Base-by-base conservation (phyloP, 73 alveolate genomes). In the Paramecium octaurelia region DNA sequence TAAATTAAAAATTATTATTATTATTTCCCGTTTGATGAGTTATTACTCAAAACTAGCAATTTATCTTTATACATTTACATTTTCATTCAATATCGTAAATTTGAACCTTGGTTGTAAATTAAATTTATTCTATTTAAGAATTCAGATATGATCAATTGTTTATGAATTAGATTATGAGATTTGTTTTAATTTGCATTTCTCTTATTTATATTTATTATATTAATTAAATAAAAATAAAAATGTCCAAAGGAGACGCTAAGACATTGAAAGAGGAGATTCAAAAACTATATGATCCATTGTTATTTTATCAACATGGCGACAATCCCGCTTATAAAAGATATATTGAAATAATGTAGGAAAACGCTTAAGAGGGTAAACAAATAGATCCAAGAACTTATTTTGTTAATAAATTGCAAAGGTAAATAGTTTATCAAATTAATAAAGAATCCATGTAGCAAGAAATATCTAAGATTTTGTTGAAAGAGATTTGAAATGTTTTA, bases 321-420 rank as follows among this genome's bases (percentile, higher is more conserved):
- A 89, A 89, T 73, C 94, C 94, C 1, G 94, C 94, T 16, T 71
- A 59, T 38, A 70, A 89, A 80, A 77, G 88, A 89, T 89, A 70
- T 24, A 29, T 89, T 59, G 88, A 89, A 34, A 89, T 89, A 40
- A 83, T 83, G 86, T 58, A 70, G 48, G 90, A 89, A 71, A 89
- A 89, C 29, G 84, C 76, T 44, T 11, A 64, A 44, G 94, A 89
- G 57, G 94, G 94, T 73, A 70, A 89, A 70, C 23, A 59, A 83
- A 89, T 83, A 35, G 94, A 89, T 73, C 94, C 86, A 59, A 89
- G 94, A 89, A 89, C 94, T 18, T 89, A 89, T 24, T 77, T 71
- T 34, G 77, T 89, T 57, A 64, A 70, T 70, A 89, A 77, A 70
- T 44, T 59, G 48, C 46, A 89, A 83, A 89, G 88, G 94, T 89